A percentile compares a stretch with the other conserved stretches of the same genome.
phyloP scores from a whole-genome alignment of 2,329 filamentous ascomycete species.

The Chaetomiaceae sp. region DNA sequence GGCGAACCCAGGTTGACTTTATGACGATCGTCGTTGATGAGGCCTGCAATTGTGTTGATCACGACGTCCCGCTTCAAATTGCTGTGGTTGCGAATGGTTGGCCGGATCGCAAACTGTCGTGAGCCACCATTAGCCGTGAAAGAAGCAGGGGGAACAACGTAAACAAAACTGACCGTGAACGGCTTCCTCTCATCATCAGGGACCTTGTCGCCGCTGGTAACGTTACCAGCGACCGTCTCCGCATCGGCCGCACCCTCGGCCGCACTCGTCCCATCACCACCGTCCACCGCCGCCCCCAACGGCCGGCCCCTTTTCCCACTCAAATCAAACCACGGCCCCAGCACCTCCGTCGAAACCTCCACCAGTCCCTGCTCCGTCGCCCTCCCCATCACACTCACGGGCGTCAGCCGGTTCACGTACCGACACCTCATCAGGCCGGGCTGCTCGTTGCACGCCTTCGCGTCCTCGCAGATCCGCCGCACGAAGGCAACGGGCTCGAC shows the following conservation, averaged over 20 bases:
- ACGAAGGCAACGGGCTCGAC: conserved; percentile 52
- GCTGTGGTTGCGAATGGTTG: conserved; percentile 68
- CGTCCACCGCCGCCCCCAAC: conserved; percentile 7
- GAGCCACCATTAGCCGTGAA: background rate
- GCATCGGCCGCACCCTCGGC: background rate
- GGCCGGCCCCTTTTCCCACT: conserved; percentile 21
- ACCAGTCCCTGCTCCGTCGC: conserved; percentile 64
- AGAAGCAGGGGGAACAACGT: background rate
- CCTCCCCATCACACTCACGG: conserved; percentile 50
- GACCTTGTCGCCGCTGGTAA: background rate
- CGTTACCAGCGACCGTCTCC: background rate
- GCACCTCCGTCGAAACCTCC: conserved; percentile 56
- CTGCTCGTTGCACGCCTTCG: conserved; percentile 35
- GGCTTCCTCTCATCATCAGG: conserved; percentile 5
- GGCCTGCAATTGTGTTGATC: conserved; percentile 63
- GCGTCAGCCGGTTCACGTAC: conserved; percentile 55
- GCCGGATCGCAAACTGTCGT: conserved; percentile 71
- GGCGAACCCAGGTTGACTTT: conserved; percentile 73
- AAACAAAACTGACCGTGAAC: conserved; percentile 35
- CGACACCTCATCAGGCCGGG: conserved; percentile 41
- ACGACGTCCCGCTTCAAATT: conserved; percentile 60
- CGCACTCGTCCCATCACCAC: conserved; percentile 11
- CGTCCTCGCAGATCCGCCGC: conserved; percentile 50
- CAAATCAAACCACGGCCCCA: conserved; percentile 57
- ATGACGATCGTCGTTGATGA: conserved; percentile 57